A percentile compares a stretch with the other conserved stretches of the same genome.
Evolutionary conservation across 108 stramenopile species (phyloP).

Genomic region (Skeletonema grethae): DNA sequence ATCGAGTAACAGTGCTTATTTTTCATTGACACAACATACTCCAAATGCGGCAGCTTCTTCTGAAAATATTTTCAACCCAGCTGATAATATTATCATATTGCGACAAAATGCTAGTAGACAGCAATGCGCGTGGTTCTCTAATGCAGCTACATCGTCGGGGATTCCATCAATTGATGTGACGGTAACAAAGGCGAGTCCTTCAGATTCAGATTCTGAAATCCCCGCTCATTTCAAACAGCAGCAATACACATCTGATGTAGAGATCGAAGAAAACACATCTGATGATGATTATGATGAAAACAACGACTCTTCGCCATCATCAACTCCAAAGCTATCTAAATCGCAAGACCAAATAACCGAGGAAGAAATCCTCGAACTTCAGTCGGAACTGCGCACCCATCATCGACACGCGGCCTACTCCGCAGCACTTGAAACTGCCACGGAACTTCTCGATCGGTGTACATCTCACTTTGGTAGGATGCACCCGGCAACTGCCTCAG

Average conservation of each 20-base stretch:
- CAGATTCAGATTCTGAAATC: not conserved
- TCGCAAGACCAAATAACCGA: conserved; percentile 65
- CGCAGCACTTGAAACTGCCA: conserved; percentile 52
- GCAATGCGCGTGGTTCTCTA: not conserved
- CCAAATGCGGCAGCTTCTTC: no score
- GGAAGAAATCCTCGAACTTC: conserved; percentile 62
- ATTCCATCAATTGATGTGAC: conserved; percentile 4
- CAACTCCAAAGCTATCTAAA: conserved; percentile 4
- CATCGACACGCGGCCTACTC: conserved; percentile 68
- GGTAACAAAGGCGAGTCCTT: not conserved
- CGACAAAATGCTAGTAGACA: not conserved
- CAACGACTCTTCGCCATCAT: not conserved
- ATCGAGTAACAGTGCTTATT: not conserved
- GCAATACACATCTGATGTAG: not conserved
- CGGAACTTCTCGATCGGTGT: conserved; percentile 49
- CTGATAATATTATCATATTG: not conserved
- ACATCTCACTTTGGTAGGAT: conserved; percentile 63
- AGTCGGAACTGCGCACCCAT: conserved; percentile 55
- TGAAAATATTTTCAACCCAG: no score
- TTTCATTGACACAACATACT: not conserved
- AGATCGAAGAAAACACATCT: not conserved
- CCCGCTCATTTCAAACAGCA: not conserved
- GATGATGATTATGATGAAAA: not conserved
- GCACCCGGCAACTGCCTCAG: conserved; percentile 85
- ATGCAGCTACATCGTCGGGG: not conserved